A percentile compares a stretch with the other conserved stretches of the same genome.
These are phyloP conservation scores for Berkeleyomyces basicola DNA, from an alignment of 2,329 filamentous ascomycete genomes.

Conservation along the genomic window DNA sequence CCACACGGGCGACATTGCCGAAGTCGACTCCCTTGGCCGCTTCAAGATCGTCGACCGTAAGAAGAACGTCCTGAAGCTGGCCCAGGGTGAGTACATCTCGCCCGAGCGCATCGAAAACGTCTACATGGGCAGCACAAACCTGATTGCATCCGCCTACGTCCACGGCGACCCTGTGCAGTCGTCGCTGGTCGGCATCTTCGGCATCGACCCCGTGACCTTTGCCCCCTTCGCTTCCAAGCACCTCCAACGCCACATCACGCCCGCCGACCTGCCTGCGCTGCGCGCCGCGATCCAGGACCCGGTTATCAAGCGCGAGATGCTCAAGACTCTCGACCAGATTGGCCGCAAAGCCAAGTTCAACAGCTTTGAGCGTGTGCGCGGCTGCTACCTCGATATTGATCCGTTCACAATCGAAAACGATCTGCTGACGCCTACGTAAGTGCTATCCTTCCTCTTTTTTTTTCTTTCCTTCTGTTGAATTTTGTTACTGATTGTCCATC, in stretches of 20 bases:
- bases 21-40: slow-evolving; percentile 69
- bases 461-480: neutral
- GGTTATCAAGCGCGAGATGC: slow-evolving; percentile 55
- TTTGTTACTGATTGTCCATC: neutral
- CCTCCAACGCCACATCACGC: slow-evolving; percentile 47
- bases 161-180: slow-evolving; percentile 79
- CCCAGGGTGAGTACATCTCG: slow-evolving; percentile 95
- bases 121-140: slow-evolving; percentile 63
- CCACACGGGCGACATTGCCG: slow-evolving; percentile 82
- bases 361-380: slow-evolving; percentile 70
- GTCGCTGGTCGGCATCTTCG: slow-evolving; percentile 71
- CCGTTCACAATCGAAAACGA: slow-evolving; percentile 92
- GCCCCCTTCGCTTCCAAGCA: slow-evolving; percentile 65
- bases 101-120: slow-evolving; percentile 95
- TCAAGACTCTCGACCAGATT: slow-evolving; percentile 64
- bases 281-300: slow-evolving; percentile 49
- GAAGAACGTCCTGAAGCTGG: slow-evolving; percentile 98
- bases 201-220: slow-evolving; percentile 71
- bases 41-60: slow-evolving; percentile 89
- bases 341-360: slow-evolving; percentile 79
- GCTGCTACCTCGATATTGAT: slow-evolving; percentile 60
- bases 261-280: slow-evolving; percentile 50
- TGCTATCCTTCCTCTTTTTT: slow-evolving; percentile 16
- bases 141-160: slow-evolving; percentile 68
- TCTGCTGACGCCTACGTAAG: slow-evolving; percentile 74